Percentiles rank a stretch among this genome's conserved stretches.
phyloP scores from a whole-genome alignment of 768 basidiomycete species.

The Phanerochaete sordida region DNA sequence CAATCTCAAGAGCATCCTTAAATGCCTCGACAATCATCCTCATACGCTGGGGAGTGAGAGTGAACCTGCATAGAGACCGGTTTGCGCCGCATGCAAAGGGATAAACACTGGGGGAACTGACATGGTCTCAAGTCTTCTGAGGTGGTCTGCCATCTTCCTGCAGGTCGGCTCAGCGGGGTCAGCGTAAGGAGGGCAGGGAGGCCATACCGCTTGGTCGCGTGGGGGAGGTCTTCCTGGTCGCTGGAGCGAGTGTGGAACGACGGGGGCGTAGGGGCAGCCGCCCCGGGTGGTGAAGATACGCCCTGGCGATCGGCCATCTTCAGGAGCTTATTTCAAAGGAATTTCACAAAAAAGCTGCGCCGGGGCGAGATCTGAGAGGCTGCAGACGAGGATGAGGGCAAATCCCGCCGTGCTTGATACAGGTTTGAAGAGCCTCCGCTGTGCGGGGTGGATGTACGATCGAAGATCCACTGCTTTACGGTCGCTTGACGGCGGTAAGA shows the following conservation, averaged over 20 bases:
- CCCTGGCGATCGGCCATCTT: slow-evolving; percentile 14
- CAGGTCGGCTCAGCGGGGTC: too few relatives aligned
- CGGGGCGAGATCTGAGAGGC: not conserved
- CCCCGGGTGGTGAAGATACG: slow-evolving; percentile 24
- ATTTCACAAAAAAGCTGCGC: not conserved
- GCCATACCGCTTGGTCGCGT: slow-evolving; percentile 85
- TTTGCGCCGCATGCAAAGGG: not conserved
- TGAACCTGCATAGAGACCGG: slow-evolving; percentile 52
- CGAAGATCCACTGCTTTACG: not conserved
- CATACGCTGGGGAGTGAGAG: slow-evolving; percentile 87
- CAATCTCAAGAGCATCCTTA: slow-evolving; percentile 85
- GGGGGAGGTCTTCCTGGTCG: slow-evolving; percentile 83
- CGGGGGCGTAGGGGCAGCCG: slow-evolving; percentile 52
- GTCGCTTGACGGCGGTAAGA: not conserved
- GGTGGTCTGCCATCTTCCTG: slow-evolving; percentile 92
- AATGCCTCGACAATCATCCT: slow-evolving; percentile 97
- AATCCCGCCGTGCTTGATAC: not conserved
- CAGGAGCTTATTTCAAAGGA: not conserved
- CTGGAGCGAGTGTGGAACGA: slow-evolving; percentile 88
- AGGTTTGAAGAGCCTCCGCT: not conserved
- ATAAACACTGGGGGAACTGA: not conserved
- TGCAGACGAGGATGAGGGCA: not conserved
- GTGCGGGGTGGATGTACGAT: not conserved
- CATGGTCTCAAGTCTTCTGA: slow-evolving; percentile 86
- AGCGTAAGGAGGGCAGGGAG: slow-evolving; percentile 3